Percentiles rank a stretch among this genome's conserved stretches.
phyloP scores from a whole-genome alignment of 495 filamentous ascomycete species.

The Sabuloglossum arenarium region DNA sequence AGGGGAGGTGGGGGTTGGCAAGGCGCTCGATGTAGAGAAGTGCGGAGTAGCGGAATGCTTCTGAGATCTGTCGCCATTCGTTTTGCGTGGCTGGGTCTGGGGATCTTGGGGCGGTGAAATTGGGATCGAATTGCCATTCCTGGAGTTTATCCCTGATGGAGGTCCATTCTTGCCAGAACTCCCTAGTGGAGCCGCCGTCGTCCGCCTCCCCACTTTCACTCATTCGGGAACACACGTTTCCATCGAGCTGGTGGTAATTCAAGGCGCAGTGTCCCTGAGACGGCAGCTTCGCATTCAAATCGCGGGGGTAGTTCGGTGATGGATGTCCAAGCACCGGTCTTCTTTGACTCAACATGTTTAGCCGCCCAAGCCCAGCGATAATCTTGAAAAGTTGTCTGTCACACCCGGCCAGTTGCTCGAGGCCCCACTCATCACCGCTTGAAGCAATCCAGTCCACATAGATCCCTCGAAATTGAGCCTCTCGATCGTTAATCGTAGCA shows the following conservation, averaged over 20 bases:
- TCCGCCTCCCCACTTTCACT: slow-evolving; percentile 19
- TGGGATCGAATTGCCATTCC: slow-evolving; percentile 52
- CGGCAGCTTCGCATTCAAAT: not conserved
- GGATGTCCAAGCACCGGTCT: slow-evolving; percentile 11
- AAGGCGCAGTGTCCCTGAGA: slow-evolving; percentile 29
- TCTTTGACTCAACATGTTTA: slow-evolving; percentile 75
- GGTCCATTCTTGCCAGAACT: slow-evolving; percentile 79
- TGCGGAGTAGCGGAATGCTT: slow-evolving; percentile 76
- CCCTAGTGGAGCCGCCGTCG: slow-evolving; percentile 30
- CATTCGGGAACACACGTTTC: slow-evolving; percentile 35
- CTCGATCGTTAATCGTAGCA: slow-evolving; percentile 76
- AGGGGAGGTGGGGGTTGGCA: slow-evolving; percentile 53
- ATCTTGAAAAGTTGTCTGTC: slow-evolving; percentile 63
- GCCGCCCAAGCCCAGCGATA: slow-evolving; percentile 53
- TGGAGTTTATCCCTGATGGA: slow-evolving; percentile 56
- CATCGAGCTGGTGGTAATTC: slow-evolving; percentile 35
- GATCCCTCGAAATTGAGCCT: slow-evolving; percentile 59
- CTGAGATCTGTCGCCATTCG: slow-evolving; percentile 49
- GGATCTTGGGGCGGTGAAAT: slow-evolving; percentile 22
- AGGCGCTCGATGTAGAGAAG: slow-evolving; percentile 83
- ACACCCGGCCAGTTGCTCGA: slow-evolving; percentile 79
- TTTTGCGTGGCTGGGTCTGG: slow-evolving; percentile 17
- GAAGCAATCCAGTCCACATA: slow-evolving; percentile 42
- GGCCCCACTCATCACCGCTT: slow-evolving; percentile 47
- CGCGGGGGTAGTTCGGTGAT: not conserved